phyloP scores from a whole-genome alignment of 129 eudicot species.

The Apium graveolens region DNA sequence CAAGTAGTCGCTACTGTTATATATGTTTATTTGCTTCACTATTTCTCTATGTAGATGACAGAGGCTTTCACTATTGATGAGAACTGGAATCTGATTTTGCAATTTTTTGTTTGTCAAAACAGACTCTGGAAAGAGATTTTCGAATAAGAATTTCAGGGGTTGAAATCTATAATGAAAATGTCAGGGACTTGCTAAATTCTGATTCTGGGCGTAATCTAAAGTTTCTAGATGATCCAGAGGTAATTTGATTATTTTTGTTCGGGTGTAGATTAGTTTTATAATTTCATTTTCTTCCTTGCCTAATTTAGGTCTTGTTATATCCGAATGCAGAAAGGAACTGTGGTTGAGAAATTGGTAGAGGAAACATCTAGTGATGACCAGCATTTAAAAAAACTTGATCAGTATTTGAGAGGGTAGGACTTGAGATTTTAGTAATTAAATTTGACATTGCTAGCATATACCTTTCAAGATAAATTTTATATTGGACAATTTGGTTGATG shows the following conservation, averaged over 20 bases:
- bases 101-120: constrained; percentile 16
- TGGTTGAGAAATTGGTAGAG: constrained; percentile 91
- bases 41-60: not conserved
- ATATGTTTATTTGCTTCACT: not conserved
- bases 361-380: constrained; percentile 79
- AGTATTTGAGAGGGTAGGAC: constrained; percentile 76
- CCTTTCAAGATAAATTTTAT: not conserved
- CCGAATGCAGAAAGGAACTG: constrained; percentile 81
- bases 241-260: constrained; percentile 15
- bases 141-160: constrained; percentile 72
- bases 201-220: constrained; percentile 89
- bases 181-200: constrained; percentile 77
- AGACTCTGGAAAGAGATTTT: constrained; percentile 92
- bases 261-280: not conserved
- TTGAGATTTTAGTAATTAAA: not conserved
- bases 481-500: not conserved
- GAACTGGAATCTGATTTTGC: not conserved
- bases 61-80: not conserved
- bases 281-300: not conserved
- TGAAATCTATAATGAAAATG: constrained; percentile 92
- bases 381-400: constrained; percentile 68
- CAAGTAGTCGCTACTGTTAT: not conserved
- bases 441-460: not conserved
- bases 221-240: constrained; percentile 99
- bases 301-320: not conserved